Evolutionary conservation across 1,284 basidiomycete genomes (phyloP).

Genomic region (Papiliotrema fonsecae): DNA sequence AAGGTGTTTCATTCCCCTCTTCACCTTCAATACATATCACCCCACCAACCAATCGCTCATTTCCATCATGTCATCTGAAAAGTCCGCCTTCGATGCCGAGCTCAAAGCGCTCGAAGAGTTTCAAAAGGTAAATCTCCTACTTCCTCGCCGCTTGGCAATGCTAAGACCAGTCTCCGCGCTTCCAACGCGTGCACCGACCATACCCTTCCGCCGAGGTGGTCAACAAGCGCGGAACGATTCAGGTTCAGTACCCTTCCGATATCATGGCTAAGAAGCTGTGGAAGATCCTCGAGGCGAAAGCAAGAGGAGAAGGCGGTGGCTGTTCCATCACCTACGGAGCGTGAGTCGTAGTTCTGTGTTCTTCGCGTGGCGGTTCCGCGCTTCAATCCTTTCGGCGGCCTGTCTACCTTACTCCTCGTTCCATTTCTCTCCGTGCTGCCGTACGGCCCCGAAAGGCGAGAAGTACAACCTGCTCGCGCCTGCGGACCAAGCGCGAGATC

Average conservation of each 20-base stretch:
- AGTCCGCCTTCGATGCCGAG: conserved; percentile 63
- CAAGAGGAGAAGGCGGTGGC: conserved; percentile 46
- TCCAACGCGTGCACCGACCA: conserved; percentile 75
- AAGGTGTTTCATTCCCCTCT: too few species aligned
- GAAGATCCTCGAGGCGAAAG: conserved; percentile 50
- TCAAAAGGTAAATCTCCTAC: conserved; percentile 67
- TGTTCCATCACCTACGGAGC: conserved; percentile 73
- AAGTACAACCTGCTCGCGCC: too few species aligned
- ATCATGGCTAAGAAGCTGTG: conserved; percentile 84
- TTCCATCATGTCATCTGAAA: conserved; percentile 32
- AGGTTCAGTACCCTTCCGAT: conserved; percentile 81
- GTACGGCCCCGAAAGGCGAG: too few species aligned
- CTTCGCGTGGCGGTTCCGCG: too few species aligned
- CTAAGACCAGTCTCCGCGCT: conserved; percentile 67
- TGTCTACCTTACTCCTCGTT: too few species aligned
- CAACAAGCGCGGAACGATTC: conserved; percentile 84
- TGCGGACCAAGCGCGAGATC: too few species aligned
- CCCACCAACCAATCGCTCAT: too few species aligned
- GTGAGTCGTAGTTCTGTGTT: too few species aligned
- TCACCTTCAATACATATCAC: too few species aligned
- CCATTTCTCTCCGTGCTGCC: too few species aligned
- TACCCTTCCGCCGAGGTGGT: conserved; percentile 93
- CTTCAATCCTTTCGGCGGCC: too few species aligned
- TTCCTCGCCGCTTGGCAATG: conserved; percentile 4
- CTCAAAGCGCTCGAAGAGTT: conserved; percentile 80